These are phyloP conservation scores for Penicillium sp. DNA, from an alignment of 2,329 filamentous ascomycete genomes.

Conservation along the genomic window DNA sequence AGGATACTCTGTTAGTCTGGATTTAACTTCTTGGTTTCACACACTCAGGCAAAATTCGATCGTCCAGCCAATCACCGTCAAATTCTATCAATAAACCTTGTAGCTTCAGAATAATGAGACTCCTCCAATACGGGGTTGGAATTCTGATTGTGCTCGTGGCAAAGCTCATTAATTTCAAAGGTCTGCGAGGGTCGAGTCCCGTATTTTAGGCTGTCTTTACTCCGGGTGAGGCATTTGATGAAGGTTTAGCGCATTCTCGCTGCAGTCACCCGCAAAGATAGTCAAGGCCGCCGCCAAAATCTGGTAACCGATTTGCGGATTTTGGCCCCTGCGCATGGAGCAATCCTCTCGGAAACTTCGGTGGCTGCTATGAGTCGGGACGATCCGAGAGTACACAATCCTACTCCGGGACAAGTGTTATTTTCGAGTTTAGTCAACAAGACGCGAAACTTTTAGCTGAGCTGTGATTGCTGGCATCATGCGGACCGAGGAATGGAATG, in stretches of 20 bases:
- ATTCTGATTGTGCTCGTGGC: neutral
- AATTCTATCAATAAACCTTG: neutral
- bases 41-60: neutral
- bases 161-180: neutral
- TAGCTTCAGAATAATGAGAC: neutral
- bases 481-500: neutral
- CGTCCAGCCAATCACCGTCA: neutral
- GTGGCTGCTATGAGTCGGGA: constrained; percentile 15
- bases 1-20: neutral
- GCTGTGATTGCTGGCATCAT: neutral
- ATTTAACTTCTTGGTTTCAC: neutral
- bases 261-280: constrained; percentile 3
- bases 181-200: neutral
- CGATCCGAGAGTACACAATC: constrained; percentile 14
- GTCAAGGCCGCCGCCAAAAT: neutral
- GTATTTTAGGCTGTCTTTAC: constrained; percentile 3
- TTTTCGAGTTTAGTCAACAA: neutral
- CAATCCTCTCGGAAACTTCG: constrained; percentile 3
- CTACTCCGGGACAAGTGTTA: neutral
- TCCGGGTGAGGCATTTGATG: neutral
- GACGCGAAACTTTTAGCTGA: neutral
- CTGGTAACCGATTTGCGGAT: constrained; percentile 4
- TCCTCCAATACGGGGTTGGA: neutral
- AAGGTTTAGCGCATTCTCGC: neutral
- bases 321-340: constrained; percentile 1